These are phyloP conservation scores for Stemphylium beticola DNA, from an alignment of 2,329 filamentous ascomycete species.

Conservation along the genomic window DNA sequence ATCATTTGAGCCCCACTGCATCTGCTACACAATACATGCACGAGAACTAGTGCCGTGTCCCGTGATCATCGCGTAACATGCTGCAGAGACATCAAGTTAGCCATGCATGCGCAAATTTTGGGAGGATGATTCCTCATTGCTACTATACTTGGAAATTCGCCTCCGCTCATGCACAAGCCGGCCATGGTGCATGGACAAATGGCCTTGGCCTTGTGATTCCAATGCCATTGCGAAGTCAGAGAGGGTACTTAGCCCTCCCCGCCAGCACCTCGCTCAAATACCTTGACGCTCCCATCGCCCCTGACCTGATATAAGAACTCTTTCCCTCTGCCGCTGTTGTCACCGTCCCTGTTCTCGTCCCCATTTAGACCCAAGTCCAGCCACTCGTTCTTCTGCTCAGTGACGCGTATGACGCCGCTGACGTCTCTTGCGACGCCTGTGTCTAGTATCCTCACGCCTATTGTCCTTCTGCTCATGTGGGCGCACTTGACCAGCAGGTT, in stretches of 20 bases:
- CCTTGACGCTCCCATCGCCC: slow-evolving; percentile 77
- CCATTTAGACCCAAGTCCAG: slow-evolving; percentile 30
- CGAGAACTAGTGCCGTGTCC: not conserved
- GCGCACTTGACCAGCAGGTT: slow-evolving; percentile 72
- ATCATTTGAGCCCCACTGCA: not conserved
- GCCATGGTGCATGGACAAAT: not conserved
- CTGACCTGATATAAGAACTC: slow-evolving; percentile 84
- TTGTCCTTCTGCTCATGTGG: slow-evolving; percentile 74
- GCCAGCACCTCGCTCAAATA: slow-evolving; percentile 78
- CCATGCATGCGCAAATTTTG: not conserved
- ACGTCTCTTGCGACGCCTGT: slow-evolving; percentile 91
- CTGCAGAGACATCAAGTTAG: not conserved
- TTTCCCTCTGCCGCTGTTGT: slow-evolving; percentile 54
- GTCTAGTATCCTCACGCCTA: slow-evolving; percentile 78
- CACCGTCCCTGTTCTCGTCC: slow-evolving; percentile 29
- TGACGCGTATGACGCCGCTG: slow-evolving; percentile 83
- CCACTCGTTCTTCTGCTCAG: slow-evolving; percentile 51
- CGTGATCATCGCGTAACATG: not conserved
- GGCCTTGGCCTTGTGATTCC: not conserved
- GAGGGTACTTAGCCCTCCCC: slow-evolving; percentile 15
- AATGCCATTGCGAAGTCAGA: not conserved
- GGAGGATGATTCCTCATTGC: not conserved
- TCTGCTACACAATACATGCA: not conserved
- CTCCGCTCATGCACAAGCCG: not conserved
- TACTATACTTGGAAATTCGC: not conserved